Evolutionary conservation across 192 early-diverging fungal genomes (phyloP).

Genomic region (Coemansia pectinata): DNA sequence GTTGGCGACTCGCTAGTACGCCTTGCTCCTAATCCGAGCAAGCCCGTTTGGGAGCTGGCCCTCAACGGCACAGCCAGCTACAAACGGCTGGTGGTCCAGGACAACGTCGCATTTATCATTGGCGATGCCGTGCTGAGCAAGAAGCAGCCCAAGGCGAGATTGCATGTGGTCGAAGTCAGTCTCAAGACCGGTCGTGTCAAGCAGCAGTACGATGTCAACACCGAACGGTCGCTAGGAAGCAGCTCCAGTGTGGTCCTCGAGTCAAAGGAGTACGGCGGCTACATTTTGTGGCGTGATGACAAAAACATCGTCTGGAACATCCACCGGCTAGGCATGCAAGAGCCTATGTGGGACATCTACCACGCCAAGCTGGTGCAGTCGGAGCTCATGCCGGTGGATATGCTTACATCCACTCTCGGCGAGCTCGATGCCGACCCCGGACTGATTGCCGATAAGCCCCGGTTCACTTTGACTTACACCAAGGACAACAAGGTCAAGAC

Average conservation of each 20-base stretch:
- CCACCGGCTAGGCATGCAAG: constrained; percentile 30
- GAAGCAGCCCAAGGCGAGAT: constrained; percentile 8
- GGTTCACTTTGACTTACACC: constrained; percentile 39
- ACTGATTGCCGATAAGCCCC: constrained; percentile 16
- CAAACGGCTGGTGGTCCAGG: constrained; percentile 39
- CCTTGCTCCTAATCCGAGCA: constrained; percentile 9
- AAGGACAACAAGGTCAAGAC: constrained; percentile 43
- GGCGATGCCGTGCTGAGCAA: constrained; percentile 36
- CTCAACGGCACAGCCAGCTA: constrained; percentile 39
- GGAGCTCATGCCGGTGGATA: constrained; percentile 42
- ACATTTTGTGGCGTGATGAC: constrained; percentile 57
- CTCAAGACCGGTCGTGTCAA: constrained; percentile 30
- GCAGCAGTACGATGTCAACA: constrained; percentile 43
- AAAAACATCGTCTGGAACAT: constrained; percentile 50
- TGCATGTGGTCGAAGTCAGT: constrained; percentile 46
- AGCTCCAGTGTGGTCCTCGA: constrained; percentile 33
- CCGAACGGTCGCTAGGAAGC: constrained; percentile 22
- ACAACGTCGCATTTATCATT: constrained; percentile 33
- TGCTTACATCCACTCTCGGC: constrained; percentile 45
- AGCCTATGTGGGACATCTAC: constrained; percentile 43
- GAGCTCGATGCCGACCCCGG: constrained; percentile 37
- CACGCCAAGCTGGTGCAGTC: constrained; percentile 42
- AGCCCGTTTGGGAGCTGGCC: constrained; percentile 35
- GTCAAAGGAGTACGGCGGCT: constrained; percentile 41
- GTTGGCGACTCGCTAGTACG: constrained; percentile 44